phyloP scores from a whole-genome alignment of 495 filamentous ascomycete species.

The Talaromyces stipitatus region DNA sequence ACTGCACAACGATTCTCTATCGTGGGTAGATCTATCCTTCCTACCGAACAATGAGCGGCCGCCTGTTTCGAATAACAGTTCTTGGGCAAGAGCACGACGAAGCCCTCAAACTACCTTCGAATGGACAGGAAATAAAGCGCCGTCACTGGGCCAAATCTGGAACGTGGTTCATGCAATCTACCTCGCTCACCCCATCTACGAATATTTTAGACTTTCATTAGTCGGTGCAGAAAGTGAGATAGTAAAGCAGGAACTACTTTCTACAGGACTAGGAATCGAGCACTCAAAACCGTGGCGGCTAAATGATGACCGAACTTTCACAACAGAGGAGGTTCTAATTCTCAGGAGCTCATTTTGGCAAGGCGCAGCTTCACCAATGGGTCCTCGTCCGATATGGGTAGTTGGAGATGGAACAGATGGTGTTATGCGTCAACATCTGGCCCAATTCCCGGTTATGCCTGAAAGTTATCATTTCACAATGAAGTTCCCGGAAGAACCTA shows the following conservation, averaged over 20 bases:
- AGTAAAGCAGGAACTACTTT: slow-evolving; percentile 41
- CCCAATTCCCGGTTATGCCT: slow-evolving; percentile 44
- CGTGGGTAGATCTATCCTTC: slow-evolving; percentile 23
- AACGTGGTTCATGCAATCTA: slow-evolving; percentile 52
- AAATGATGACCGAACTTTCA: neutral
- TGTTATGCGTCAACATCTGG: slow-evolving; percentile 23
- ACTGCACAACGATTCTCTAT: slow-evolving; percentile 23
- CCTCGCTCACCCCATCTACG: slow-evolving; percentile 43
- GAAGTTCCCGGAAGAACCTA: slow-evolving; percentile 35
- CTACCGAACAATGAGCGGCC: slow-evolving; percentile 17
- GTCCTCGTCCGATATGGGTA: slow-evolving; percentile 54
- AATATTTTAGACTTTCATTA: slow-evolving; percentile 46
- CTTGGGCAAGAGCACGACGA: slow-evolving; percentile 37
- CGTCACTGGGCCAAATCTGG: slow-evolving; percentile 54
- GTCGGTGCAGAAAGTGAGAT: slow-evolving; percentile 27
- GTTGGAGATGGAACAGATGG: slow-evolving; percentile 28
- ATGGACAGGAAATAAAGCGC: slow-evolving; percentile 28
- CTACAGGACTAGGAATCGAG: slow-evolving; percentile 42
- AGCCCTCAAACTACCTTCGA: slow-evolving; percentile 28
- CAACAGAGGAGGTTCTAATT: slow-evolving; percentile 23
- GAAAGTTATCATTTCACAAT: slow-evolving; percentile 49
- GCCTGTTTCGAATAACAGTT: slow-evolving; percentile 32
- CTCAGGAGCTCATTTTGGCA: slow-evolving; percentile 57
- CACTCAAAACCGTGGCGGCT: slow-evolving; percentile 31
- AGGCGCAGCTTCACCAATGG: slow-evolving; percentile 57